Conservation (phyloP, 768 basidiomycete genomes). For the Neoboletus magnificus region DNA sequence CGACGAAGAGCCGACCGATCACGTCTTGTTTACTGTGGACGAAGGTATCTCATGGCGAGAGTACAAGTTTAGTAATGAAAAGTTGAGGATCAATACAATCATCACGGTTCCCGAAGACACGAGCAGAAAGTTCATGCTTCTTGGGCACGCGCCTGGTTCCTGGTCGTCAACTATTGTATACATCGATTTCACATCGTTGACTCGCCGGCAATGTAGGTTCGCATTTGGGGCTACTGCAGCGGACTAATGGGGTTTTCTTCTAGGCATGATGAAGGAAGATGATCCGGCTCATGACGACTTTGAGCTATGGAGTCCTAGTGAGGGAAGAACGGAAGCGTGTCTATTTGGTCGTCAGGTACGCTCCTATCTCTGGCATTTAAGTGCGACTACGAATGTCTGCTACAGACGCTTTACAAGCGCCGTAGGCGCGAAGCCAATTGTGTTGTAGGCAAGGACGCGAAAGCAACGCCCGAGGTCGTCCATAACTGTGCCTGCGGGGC, state of each 20-base stretch:
- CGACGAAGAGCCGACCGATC: constrained; percentile 91
- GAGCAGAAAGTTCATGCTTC: constrained; percentile 84
- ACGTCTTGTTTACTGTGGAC: constrained; percentile 84
- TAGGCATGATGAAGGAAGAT: constrained; percentile 67
- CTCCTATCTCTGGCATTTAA: neutral
- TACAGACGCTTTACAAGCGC: constrained; percentile 87
- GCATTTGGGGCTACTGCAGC: neutral
- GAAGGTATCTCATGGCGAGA: constrained; percentile 88
- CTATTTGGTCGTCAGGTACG: constrained; percentile 87
- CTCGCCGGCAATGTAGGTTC: constrained; percentile 67
- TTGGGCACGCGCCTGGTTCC: constrained; percentile 58
- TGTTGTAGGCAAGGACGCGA: constrained; percentile 70
- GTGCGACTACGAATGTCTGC: neutral
- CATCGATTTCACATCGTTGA: constrained; percentile 83
- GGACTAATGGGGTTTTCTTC: neutral
- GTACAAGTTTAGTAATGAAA: constrained; percentile 73
- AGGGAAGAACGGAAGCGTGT: constrained; percentile 82
- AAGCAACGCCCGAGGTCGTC: constrained; percentile 49
- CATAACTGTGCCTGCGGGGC: constrained; percentile 69
- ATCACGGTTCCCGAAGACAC: constrained; percentile 90
- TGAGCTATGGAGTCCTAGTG: constrained; percentile 94
- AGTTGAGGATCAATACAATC: constrained; percentile 70
- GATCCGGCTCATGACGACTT: constrained; percentile 88
- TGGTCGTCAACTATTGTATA: constrained; percentile 60
- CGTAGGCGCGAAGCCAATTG: constrained; percentile 78